A percentile compares a stretch with the other conserved stretches of the same genome.
Evolutionary conservation across 2,329 filamentous ascomycete genomes (phyloP).

Genomic region (Exophiala sp.): DNA sequence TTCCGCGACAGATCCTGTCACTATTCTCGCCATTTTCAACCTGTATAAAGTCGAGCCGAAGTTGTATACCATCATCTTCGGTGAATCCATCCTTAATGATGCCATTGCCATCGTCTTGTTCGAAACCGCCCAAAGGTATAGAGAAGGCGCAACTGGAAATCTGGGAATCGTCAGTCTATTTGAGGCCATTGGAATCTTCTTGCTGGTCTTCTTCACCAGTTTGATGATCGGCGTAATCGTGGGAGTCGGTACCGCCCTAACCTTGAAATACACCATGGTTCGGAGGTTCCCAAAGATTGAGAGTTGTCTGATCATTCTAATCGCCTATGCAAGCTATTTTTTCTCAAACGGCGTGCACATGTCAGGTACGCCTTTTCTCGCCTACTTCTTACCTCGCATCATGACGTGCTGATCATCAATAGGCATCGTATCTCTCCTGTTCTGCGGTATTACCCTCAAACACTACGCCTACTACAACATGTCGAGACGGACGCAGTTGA

Average conservation of each 20-base stretch:
- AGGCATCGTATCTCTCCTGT: slow-evolving; percentile 94
- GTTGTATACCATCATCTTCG: slow-evolving; percentile 97
- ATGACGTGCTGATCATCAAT: slow-evolving; percentile 20
- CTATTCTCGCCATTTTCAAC: slow-evolving; percentile 97
- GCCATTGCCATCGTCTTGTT: slow-evolving; percentile 98
- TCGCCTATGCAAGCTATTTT: slow-evolving; percentile 95
- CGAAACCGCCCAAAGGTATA: slow-evolving; percentile 93
- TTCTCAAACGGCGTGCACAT: slow-evolving; percentile 94
- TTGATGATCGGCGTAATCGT: slow-evolving; percentile 83
- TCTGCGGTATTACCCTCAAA: slow-evolving; percentile 97
- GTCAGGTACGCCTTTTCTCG: slow-evolving; percentile 66
- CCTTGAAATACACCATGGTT: slow-evolving; percentile 92
- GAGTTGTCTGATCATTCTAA: slow-evolving; percentile 87
- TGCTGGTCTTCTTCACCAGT: slow-evolving; percentile 93
- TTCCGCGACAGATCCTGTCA: slow-evolving; percentile 95
- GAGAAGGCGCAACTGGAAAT: slow-evolving; percentile 65
- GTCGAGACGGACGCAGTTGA: slow-evolving; percentile 94
- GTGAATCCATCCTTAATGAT: slow-evolving; percentile 96
- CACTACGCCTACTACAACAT: slow-evolving; percentile 99
- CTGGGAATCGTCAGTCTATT: slow-evolving; percentile 79
- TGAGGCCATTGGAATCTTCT: slow-evolving; percentile 88
- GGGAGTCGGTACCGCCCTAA: slow-evolving; percentile 79
- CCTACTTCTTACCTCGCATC: slow-evolving; percentile 3
- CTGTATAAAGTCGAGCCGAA: slow-evolving; percentile 99
- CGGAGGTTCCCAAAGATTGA: slow-evolving; percentile 93